Evolutionary conservation across 2,329 filamentous ascomycete genomes (phyloP), one percentile per base, ranked within the genome.

Genomic region (Purpureocillium takamizusanense): DNA sequence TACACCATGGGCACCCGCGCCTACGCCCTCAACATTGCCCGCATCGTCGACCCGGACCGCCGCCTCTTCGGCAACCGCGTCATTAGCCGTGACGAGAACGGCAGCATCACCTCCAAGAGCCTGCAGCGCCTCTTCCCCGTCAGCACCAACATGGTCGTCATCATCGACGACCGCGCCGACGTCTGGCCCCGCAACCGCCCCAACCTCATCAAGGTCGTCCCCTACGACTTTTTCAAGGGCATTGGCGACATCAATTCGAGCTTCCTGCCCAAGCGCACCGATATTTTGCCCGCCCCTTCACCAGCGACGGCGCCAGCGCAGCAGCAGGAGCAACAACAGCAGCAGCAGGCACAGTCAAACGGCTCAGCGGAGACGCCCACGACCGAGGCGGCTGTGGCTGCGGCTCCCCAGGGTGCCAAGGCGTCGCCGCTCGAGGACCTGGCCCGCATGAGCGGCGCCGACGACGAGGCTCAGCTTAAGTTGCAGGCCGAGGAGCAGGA

Each of bases 171-270:
- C 61, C 78, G 92, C 49, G 87, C 87, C 38, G 92, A 98, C 57
- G 90, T 98, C 7, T 98, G 92, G 92, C 78, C 78, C 2, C 78
- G 82, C 49, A 97, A 95, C 72, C 83, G 84, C 50, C 77, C 84
- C 5, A 95, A 98, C 53, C 74, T 98, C 28, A 87, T 98, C 65
- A 95, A 94, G 57, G 92, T 98, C 27, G 81, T 81, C 2, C 87
- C 90, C 0, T 98, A 95, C 59, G 90, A 97, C 59, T 98, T 98
- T 63, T 98, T 97, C 65, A 86, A 94, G 41, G 92, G 92, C 13
- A 95, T 95, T 46, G 92, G 92, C 45, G 92, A 98, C 60, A 98
- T 98, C 69, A 98, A 98, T 66, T 94, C 90, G 11, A 95, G 86
- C 56, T 98, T 97, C 56, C 62, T 98, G 37, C 92, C 92, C 0